Evolutionary conservation across 2,329 filamentous ascomycete genomes (phyloP).

Genomic region (Cladosporium sp.): DNA sequence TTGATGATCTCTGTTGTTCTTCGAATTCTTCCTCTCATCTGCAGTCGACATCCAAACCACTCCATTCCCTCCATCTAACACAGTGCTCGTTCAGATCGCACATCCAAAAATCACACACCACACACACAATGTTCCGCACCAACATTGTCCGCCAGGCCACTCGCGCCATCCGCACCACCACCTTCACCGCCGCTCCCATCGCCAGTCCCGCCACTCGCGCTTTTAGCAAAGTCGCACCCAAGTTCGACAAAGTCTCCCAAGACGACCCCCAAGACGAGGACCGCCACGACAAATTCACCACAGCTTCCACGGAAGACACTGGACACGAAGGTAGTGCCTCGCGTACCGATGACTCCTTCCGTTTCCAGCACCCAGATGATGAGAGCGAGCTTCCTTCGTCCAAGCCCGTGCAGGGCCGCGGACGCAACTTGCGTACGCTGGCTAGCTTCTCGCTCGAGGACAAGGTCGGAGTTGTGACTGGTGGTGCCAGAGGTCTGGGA

Average conservation of each 20-base stretch:
- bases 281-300: constrained; percentile 34
- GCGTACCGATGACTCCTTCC: constrained; percentile 75
- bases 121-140: constrained; percentile 33
- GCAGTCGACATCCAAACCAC: background rate
- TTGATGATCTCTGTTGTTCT: background rate
- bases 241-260: constrained; percentile 26
- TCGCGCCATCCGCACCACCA: constrained; percentile 24
- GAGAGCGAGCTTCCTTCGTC: constrained; percentile 72
- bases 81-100: background rate
- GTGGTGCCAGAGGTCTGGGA: constrained; percentile 84
- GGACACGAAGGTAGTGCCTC: constrained; percentile 68
- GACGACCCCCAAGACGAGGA: constrained; percentile 32
- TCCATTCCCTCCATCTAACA: background rate
- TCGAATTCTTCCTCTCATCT: background rate
- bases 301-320: constrained; percentile 37
- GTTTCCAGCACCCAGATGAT: constrained; percentile 76
- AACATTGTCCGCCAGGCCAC: constrained; percentile 36
- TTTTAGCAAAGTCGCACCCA: constrained; percentile 25
- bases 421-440: constrained; percentile 82
- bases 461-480: constrained; percentile 81
- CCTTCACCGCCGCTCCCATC: constrained; percentile 23
- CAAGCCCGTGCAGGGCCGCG: constrained; percentile 70
- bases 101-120: background rate
- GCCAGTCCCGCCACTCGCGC: constrained; percentile 25
- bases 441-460: constrained; percentile 84